A percentile compares a stretch with the other conserved stretches of the same genome.
Evolutionary conservation across 768 basidiomycete genomes (phyloP).

Genomic region (Lactifluus volemus): DNA sequence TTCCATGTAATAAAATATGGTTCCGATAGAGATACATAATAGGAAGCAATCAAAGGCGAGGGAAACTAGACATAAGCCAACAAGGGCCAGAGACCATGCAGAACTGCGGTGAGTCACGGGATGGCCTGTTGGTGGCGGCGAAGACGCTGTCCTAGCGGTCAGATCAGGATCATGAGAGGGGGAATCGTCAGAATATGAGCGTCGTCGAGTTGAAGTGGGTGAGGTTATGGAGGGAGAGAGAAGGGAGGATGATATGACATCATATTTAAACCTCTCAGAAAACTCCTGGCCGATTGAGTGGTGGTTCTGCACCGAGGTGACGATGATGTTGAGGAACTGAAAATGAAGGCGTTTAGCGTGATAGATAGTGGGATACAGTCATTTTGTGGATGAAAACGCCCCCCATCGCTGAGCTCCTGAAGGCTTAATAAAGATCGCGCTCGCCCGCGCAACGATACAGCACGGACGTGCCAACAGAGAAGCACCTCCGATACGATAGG

Average conservation of each 20-base stretch:
- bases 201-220: conserved; percentile 7
- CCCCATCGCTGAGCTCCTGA: neutral
- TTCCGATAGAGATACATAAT: conserved; percentile 11
- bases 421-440: neutral
- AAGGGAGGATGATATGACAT: conserved; percentile 20
- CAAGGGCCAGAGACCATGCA: neutral
- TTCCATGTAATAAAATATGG: conserved; percentile 12
- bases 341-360: conserved; percentile 1
- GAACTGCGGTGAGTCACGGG: neutral
- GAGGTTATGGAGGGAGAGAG: conserved; percentile 16
- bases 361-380: neutral
- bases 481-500: neutral
- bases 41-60: conserved; percentile 8
- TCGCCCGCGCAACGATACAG: neutral
- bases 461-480: neutral
- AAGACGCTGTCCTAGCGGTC: neutral
- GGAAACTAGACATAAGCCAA: conserved; percentile 10
- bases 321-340: conserved; percentile 10
- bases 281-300: conserved; percentile 12
- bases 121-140: neutral
- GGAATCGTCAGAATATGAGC: conserved; percentile 4
- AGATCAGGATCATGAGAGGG: neutral
- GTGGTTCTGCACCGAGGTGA: conserved; percentile 5
- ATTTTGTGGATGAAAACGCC: neutral
- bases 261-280: conserved; percentile 20